Conservation (phyloP, 2,329 filamentous ascomycete genomes). For the Macroventuria anomochaeta region DNA sequence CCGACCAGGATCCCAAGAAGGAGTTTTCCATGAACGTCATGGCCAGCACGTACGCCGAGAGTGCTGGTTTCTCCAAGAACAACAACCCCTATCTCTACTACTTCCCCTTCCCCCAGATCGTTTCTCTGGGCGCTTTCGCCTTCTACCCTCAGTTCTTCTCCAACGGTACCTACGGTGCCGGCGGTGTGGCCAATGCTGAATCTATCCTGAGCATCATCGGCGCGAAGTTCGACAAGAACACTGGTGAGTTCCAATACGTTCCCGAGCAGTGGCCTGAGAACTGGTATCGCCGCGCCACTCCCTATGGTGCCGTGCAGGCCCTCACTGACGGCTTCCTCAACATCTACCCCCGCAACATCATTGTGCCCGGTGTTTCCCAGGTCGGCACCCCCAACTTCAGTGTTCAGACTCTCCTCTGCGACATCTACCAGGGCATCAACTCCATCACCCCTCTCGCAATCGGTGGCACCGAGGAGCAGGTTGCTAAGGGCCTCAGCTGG, state of each 20-base stretch:
- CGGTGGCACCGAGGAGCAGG: slow-evolving; percentile 30
- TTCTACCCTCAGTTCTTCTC: slow-evolving; percentile 40
- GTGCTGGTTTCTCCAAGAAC: slow-evolving; percentile 52
- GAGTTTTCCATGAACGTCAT: slow-evolving; percentile 39
- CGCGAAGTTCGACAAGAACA: slow-evolving; percentile 51
- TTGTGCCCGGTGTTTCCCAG: slow-evolving; percentile 37
- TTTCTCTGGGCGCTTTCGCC: slow-evolving; percentile 54
- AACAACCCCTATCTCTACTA: slow-evolving; percentile 54
- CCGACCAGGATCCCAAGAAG: slow-evolving; percentile 26
- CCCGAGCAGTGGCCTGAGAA: slow-evolving; percentile 61
- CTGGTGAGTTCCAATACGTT: slow-evolving; percentile 56
- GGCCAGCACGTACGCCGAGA: slow-evolving; percentile 34
- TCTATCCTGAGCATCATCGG: slow-evolving; percentile 56
- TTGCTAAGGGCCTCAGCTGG: slow-evolving; percentile 33
- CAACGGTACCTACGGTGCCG: slow-evolving; percentile 46
- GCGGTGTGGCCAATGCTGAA: slow-evolving; percentile 43
- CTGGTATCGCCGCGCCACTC: slow-evolving; percentile 57
- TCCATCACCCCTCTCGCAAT: slow-evolving; percentile 45
- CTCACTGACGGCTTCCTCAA: slow-evolving; percentile 41
- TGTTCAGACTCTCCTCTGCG: slow-evolving; percentile 41
- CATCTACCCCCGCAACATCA: slow-evolving; percentile 46
- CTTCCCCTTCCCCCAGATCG: slow-evolving; percentile 52
- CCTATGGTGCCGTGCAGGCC: slow-evolving; percentile 54
- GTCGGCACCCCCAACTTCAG: slow-evolving; percentile 44
- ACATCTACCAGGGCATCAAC: slow-evolving; percentile 46